A percentile compares a stretch with the other conserved stretches of the same genome.
Conservation (phyloP, 495 filamentous ascomycete species). For the Parathielavia appendiculata region DNA sequence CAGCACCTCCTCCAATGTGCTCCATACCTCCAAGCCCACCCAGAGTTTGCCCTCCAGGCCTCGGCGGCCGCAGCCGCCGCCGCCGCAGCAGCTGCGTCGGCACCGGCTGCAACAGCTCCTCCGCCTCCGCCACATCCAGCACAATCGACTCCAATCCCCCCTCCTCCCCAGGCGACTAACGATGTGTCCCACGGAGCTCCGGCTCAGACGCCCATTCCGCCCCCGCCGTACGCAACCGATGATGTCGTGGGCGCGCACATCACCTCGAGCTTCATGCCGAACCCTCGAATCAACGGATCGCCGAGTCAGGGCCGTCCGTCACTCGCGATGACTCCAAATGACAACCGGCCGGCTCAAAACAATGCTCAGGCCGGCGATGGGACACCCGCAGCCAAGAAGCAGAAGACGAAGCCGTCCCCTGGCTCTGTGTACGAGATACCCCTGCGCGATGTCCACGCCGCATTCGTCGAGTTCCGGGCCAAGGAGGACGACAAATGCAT, state of each 20-base stretch:
- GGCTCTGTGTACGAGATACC: constrained; percentile 25
- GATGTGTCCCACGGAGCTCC: background rate
- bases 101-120: background rate
- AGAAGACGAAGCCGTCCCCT: constrained; percentile 20
- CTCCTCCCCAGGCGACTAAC: constrained; percentile 1
- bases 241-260: constrained; percentile 12
- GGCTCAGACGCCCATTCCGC: background rate
- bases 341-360: too few species aligned
- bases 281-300: constrained; percentile 30
- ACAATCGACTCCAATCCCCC: background rate
- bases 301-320: constrained; percentile 18
- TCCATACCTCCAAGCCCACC: constrained; percentile 27
- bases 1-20: constrained; percentile 28
- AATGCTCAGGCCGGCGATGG: constrained; percentile 8
- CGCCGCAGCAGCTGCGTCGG: background rate
- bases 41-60: constrained; percentile 23
- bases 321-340: background rate
- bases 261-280: constrained; percentile 27
- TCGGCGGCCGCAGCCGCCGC: constrained; percentile 7
- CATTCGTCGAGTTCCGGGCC: constrained; percentile 30
- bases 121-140: background rate
- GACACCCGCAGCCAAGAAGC: constrained; percentile 27
- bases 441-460: constrained; percentile 28
- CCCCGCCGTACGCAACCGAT: constrained; percentile 3
- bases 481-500: constrained; percentile 31